These are phyloP conservation scores for Pyrrhoderma lamaoense DNA, from an alignment of 1,284 basidiomycete species.

Conservation along the genomic window DNA sequence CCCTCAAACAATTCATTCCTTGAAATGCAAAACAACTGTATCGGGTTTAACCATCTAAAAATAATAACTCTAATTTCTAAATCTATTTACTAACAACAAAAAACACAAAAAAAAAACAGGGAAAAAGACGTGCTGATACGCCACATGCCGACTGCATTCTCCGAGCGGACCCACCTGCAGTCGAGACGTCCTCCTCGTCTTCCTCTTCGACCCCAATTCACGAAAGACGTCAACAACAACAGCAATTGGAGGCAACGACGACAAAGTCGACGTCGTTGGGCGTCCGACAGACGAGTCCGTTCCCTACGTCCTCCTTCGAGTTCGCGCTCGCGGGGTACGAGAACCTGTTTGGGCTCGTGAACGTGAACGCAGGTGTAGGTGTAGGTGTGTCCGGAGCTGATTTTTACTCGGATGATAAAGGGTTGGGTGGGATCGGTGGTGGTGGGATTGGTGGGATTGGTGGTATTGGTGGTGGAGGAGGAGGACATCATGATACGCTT, in stretches of 20 bases:
- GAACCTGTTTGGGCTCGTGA: slow-evolving; percentile 48
- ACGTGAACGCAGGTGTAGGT: no score
- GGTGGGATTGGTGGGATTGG: no score
- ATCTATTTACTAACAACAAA: no score
- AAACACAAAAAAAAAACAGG: no score
- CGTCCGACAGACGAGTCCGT: slow-evolving; percentile 36
- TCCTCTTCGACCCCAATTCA: slow-evolving; percentile 41
- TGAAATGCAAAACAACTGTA: no score
- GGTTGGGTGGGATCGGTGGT: slow-evolving; percentile 1
- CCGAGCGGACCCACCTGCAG: slow-evolving; percentile 63
- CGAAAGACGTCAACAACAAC: slow-evolving; percentile 24
- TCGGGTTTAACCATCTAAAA: no score
- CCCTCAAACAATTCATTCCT: no score
- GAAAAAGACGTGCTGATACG: slow-evolving; percentile 66
- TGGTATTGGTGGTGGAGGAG: no score
- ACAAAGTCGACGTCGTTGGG: neutral
- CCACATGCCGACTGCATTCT: slow-evolving; percentile 70
- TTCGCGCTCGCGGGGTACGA: slow-evolving; percentile 68
- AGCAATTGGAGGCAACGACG: slow-evolving; percentile 22
- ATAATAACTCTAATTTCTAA: no score
- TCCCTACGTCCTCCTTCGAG: slow-evolving; percentile 71
- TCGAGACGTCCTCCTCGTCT: no score
- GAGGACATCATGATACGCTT: no score
- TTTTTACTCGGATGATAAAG: slow-evolving; percentile 15
- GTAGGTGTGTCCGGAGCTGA: slow-evolving; percentile 8